Base-by-base conservation (phyloP, 129 eudicot species). In the Scalesia atractyloides region DNA sequence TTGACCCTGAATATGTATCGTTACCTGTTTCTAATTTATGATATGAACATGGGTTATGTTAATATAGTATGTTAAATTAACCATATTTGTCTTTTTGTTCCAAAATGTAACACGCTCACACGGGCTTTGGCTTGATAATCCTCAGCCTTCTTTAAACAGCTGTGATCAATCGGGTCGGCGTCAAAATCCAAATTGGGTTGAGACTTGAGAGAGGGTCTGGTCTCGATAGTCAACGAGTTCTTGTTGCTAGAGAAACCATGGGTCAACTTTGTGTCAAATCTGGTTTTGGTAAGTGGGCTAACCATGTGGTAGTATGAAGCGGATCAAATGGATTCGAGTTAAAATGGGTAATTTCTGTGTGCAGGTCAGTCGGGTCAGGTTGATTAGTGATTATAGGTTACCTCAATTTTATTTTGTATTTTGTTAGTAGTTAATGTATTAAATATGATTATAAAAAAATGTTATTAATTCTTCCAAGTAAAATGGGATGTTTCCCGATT, bases 201-300 rank as follows among this genome's bases (percentile, higher is more conserved):
- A 2, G 47, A 30, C 34, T 43, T 43, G 13, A 6, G 69, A 0
- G 80, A 64, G 57, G 86, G 92, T 22, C 84, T 88, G 0, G 88
- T 82, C n/a, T 90, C 92, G 24, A 91, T 72, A 5, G 88, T 88
- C 70, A 88, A 87, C 4, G 90, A 78, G 81, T 88, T 91, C 69
- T 86, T 92, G 59, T 88, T 88, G 79, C 85, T 91, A 24, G 92
- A 80, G 77, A 91, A 85, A 79, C 88, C 76, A 51, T 91, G 97
- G 19, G 80, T 86, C 79, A 91, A 51, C 87, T 91, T 96, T 3
- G 90, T 92, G 37, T 96, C 96, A 48, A 86, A 92, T 18, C 90
- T 88, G 1, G 92, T 88, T 26, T 78, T 86, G 71, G 87, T 84
- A 76, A 88, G 58, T 17, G 91, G 97, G 83, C 84, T 91, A 5